Conservation (phyloP, 495 filamentous ascomycete genomes). For the Umbilicaria muhlenbergii region DNA sequence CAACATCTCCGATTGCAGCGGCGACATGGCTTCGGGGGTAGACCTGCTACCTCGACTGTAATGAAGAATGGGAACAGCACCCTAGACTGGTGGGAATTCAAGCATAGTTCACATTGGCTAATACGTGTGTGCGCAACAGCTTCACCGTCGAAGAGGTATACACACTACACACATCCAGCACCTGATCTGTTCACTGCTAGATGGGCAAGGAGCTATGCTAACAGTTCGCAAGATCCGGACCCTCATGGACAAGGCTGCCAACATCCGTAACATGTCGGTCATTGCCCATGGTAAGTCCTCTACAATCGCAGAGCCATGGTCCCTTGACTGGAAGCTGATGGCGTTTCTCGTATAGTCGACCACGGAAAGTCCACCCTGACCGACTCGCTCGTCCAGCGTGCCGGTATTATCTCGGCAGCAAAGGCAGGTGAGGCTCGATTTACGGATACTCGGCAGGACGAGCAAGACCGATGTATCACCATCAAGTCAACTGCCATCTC, state of each 20-base stretch:
- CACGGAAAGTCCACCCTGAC: constrained; percentile 99
- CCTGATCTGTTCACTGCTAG: background rate
- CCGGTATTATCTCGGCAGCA: constrained; percentile 97
- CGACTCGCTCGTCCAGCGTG: constrained; percentile 97
- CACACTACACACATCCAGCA: constrained; percentile 2
- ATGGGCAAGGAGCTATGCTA: constrained; percentile 8
- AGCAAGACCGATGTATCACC: constrained; percentile 98
- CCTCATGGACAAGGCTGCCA: constrained; percentile 95
- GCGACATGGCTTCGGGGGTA: too few species aligned
- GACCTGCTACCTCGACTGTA: too few species aligned
- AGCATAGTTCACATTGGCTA: background rate
- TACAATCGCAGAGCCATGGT: background rate
- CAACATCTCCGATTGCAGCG: constrained; percentile 2
- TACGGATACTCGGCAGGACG: constrained; percentile 93
- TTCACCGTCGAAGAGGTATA: constrained; percentile 94
- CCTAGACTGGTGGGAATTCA: too few species aligned
- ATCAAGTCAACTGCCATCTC: constrained; percentile 99
- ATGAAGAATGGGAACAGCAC: too few species aligned
- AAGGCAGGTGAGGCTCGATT: constrained; percentile 93
- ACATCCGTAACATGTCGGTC: constrained; percentile 99
- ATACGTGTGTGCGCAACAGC: constrained; percentile 34
- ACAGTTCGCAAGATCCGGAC: constrained; percentile 51
- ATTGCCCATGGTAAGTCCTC: constrained; percentile 78
- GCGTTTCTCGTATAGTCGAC: constrained; percentile 46
- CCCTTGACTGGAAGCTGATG: constrained; percentile 1